Base-by-base conservation (phyloP, 805 yeast genomes). In the Wickerhamiella dianesei region DNA sequence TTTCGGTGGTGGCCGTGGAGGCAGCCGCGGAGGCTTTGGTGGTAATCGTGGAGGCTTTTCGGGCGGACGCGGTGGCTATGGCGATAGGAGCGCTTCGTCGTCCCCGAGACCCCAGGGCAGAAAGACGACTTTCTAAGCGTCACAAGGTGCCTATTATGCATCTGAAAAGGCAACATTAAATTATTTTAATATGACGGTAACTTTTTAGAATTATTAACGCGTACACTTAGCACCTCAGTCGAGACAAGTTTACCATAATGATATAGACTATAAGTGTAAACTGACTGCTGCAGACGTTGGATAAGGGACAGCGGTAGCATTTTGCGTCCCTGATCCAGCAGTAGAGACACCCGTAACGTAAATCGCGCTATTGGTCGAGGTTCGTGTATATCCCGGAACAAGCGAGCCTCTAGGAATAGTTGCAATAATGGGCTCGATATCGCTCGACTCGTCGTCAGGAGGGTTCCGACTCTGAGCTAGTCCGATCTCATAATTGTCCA, bases 401-500 rank as follows among this genome's bases (percentile, higher is more conserved):
- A 41, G 48, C 4, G 44, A 14, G 2, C 49, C 56, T 1, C 50
- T 48, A 2, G 56, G 56, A 35, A 53, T 53, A 20, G 50, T 45
- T 3, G 50, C 51, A 6, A 29, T 44, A 17, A 53, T 49, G 1
- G 47, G 18, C 4, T 36, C 43, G n/a, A 46, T 40, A 19, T 47
- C 48, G 9, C 47, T 35, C 3, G 51, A 55, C 32, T 58, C 53
- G 6, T 46, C 53, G 49, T 64, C 59, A 5, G 25, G 16, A 39
- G n/a, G 8, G 9, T 6, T 13, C 37, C 50, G 56, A 29, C 75
- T 70, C 47, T 72, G 75, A 12, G 80, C 86, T 43, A 82, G 53
- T 1, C 80, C 76, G 35, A 82, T 67, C 56, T 74, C 68, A 44
- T 61, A 62, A 53, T 72, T 72, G 32, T 79, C 84, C 44, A 80